Percentiles rank a stretch among this genome's conserved stretches.
These are phyloP conservation scores for Thalia dealbata DNA, from an alignment of 176 grass and related monocot species.

Conservation along the genomic window DNA sequence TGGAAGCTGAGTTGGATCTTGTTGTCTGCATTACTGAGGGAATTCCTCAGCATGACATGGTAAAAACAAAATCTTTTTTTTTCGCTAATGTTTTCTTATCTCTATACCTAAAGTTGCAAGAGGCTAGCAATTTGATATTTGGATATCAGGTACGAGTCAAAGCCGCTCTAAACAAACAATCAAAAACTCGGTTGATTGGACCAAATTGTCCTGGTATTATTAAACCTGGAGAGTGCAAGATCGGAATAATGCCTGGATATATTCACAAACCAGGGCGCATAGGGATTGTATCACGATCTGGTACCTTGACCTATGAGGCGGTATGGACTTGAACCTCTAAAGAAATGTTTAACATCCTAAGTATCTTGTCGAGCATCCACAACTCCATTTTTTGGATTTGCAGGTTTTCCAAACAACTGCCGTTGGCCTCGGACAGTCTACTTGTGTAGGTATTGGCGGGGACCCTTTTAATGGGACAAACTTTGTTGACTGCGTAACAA, in stretches of 20 bases:
- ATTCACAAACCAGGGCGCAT: conserved; percentile 88
- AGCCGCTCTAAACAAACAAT: conserved; percentile 82
- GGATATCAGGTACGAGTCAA: conserved; percentile 70
- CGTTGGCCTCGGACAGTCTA: conserved; percentile 91
- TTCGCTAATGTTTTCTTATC: neutral
- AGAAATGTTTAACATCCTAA: conserved; percentile 10
- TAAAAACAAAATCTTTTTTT: conserved; percentile 24
- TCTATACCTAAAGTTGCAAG: neutral
- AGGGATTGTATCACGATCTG: conserved; percentile 97
- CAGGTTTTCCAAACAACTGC: conserved; percentile 98
- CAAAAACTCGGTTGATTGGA: conserved; percentile 91
- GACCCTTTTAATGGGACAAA: conserved; percentile 97
- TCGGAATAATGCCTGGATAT: conserved; percentile 99
- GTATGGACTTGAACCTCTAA: conserved; percentile 31
- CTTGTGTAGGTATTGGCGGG: conserved; percentile 95
- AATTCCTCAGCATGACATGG: conserved; percentile 99
- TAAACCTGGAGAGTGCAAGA: conserved; percentile 98
- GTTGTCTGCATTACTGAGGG: conserved; percentile 97
- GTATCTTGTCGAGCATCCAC: conserved; percentile 4
- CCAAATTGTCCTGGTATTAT: conserved; percentile 98
- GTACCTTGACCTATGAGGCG: conserved; percentile 99
- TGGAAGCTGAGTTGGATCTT: conserved; percentile 92
- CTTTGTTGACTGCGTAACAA: conserved; percentile 93
- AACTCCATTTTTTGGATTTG: conserved; percentile 21
- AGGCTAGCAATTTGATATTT: neutral